phyloP scores from a whole-genome alignment of 176 grass and related monocot species.

The Phoenix dactylifera region DNA sequence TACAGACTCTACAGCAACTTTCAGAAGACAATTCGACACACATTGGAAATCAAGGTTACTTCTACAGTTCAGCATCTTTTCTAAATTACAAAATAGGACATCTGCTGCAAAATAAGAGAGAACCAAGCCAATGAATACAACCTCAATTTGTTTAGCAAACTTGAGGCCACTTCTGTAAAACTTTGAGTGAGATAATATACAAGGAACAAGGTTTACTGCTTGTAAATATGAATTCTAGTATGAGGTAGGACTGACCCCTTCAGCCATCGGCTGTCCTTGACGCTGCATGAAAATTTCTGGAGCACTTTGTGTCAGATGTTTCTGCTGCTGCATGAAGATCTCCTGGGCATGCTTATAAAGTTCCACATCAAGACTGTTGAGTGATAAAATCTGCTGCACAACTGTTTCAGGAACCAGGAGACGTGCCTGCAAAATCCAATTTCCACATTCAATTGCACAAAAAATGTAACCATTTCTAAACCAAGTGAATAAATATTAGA shows the following conservation, averaged over 20 bases:
- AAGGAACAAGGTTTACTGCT: too few relatives aligned
- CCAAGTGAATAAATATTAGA: slow-evolving; percentile 17
- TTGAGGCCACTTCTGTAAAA: too few relatives aligned
- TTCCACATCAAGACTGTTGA: slow-evolving; percentile 86
- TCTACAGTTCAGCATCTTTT: too few relatives aligned
- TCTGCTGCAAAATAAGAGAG: too few relatives aligned
- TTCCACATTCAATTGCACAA: slow-evolving; percentile 2
- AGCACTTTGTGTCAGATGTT: slow-evolving; percentile 33
- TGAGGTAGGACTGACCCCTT: slow-evolving; percentile 33
- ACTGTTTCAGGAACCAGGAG: slow-evolving; percentile 41
- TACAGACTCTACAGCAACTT: too few relatives aligned
- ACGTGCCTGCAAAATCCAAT: slow-evolving; percentile 52
- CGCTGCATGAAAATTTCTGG: slow-evolving; percentile 23
- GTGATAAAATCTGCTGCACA: slow-evolving; percentile 64
- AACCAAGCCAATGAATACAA: too few relatives aligned
- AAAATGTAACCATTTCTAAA: background rate
- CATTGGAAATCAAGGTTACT: too few relatives aligned
- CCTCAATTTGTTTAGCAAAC: too few relatives aligned
- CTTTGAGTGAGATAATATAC: too few relatives aligned
- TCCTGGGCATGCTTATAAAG: slow-evolving; percentile 77
- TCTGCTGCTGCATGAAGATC: slow-evolving; percentile 62
- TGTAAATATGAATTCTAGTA: background rate
- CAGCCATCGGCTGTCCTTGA: slow-evolving; percentile 24
- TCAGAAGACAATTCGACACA: too few relatives aligned
- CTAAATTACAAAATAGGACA: too few relatives aligned